Evolutionary conservation across 2,329 filamentous ascomycete genomes (phyloP).

Genomic region (Alternaria incomplexa): DNA sequence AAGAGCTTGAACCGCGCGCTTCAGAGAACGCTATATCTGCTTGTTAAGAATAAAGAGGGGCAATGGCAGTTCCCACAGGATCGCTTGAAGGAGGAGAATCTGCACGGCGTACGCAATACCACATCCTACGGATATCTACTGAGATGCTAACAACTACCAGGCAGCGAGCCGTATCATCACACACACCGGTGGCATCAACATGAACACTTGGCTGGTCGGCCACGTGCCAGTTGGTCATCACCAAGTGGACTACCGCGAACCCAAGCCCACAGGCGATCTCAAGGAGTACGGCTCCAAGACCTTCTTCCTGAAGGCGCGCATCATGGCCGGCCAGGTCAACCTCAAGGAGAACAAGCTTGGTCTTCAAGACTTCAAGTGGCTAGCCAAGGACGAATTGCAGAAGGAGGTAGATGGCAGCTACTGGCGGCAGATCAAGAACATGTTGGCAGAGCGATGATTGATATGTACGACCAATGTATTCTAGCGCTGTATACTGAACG

Average conservation of each 20-base stretch:
- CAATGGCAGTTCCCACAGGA: constrained; percentile 84
- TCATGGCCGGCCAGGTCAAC: constrained; percentile 95
- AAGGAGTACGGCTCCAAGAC: constrained; percentile 74
- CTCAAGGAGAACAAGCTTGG: constrained; percentile 73
- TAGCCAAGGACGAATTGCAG: constrained; percentile 86
- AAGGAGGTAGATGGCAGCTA: constrained; percentile 70
- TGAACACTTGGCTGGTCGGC: constrained; percentile 98
- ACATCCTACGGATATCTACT: background rate
- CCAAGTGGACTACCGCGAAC: constrained; percentile 61
- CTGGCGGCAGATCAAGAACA: constrained; percentile 77
- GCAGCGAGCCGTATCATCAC: constrained; percentile 80
- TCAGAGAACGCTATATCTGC: constrained; percentile 83
- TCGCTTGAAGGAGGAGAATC: constrained; percentile 72
- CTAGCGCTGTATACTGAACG: background rate
- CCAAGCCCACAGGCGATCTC: constrained; percentile 21
- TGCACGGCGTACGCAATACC: constrained; percentile 73
- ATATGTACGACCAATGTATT: background rate
- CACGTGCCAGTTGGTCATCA: constrained; percentile 86
- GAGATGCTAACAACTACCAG: constrained; percentile 57
- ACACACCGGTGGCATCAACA: constrained; percentile 83
- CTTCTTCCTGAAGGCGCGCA: constrained; percentile 95
- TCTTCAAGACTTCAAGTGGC: constrained; percentile 86
- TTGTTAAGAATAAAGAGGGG: constrained; percentile 75
- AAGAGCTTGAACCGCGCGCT: constrained; percentile 80
- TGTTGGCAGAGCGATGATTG: constrained; percentile 76